These are phyloP conservation scores for Aspergillus homomorphus DNA, from an alignment of 495 filamentous ascomycete species.

Conservation along the genomic window DNA sequence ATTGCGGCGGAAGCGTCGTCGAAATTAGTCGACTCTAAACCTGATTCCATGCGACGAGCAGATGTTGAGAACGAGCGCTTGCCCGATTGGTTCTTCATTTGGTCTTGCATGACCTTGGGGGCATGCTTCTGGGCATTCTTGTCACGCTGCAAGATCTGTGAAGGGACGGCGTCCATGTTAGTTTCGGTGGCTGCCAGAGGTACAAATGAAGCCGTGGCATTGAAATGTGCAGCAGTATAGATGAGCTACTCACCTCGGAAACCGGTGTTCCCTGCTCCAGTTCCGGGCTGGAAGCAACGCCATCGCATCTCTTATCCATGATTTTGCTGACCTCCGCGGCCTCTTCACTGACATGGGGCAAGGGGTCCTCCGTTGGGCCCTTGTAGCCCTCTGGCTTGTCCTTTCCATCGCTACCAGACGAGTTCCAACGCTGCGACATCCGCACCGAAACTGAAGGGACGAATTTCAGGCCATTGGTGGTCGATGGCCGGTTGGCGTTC, in stretches of 20 bases:
- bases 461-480: constrained; percentile 15
- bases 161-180: background rate
- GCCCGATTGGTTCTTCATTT: constrained; percentile 45
- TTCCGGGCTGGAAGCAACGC: constrained; percentile 53
- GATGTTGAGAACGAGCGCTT: constrained; percentile 60
- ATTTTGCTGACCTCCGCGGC: constrained; percentile 55
- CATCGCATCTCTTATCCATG: constrained; percentile 47
- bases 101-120: constrained; percentile 65
- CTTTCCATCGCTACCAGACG: constrained; percentile 44
- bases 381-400: constrained; percentile 37
- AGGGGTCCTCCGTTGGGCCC: constrained; percentile 52
- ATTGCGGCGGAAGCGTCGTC: constrained; percentile 32
- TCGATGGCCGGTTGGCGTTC: constrained; percentile 19
- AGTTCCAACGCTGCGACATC: constrained; percentile 37
- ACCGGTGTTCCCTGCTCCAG: constrained; percentile 64
- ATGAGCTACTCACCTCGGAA: constrained; percentile 51
- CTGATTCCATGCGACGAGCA: constrained; percentile 34
- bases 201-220: background rate
- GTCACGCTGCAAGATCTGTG: constrained; percentile 64
- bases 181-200: background rate
- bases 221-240: background rate
- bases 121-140: constrained; percentile 59
- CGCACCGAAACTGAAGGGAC: constrained; percentile 10
- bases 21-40: constrained; percentile 17
- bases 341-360: constrained; percentile 63